Conservation (phyloP, 2,329 filamentous ascomycete species). For the Fusarium verrucosum region DNA sequence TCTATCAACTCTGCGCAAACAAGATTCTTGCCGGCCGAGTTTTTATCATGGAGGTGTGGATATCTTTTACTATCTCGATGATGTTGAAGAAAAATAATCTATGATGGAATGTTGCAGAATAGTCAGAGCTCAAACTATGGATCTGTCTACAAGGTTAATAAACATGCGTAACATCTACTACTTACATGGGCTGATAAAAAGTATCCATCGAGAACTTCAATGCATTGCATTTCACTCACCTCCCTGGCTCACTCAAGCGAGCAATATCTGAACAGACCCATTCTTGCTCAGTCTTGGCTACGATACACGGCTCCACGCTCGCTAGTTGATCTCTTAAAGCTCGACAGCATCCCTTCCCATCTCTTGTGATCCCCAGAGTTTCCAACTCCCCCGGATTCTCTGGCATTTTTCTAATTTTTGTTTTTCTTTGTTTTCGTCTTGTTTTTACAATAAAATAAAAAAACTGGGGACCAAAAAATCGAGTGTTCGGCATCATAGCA, state of each 20-base stretch:
- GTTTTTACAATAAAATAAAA: background rate
- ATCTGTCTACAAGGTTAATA: no score
- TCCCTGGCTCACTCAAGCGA: slow-evolving; percentile 31
- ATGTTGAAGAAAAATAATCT: background rate
- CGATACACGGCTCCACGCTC: slow-evolving; percentile 19
- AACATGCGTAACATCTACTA: background rate
- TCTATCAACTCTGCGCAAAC: slow-evolving; percentile 12
- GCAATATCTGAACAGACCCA: slow-evolving; percentile 41
- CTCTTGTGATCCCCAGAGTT: slow-evolving; percentile 31
- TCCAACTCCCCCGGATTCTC: slow-evolving; percentile 29
- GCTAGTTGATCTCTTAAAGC: slow-evolving; percentile 41
- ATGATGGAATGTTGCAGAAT: slow-evolving; percentile 2
- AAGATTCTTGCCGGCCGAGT: slow-evolving; percentile 4
- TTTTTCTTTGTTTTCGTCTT: background rate
- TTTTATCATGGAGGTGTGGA: slow-evolving; percentile 12
- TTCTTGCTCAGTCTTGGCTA: slow-evolving; percentile 35
- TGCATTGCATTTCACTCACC: slow-evolving; percentile 17
- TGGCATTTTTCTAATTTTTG: slow-evolving; percentile 7
- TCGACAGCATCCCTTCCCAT: slow-evolving; percentile 36
- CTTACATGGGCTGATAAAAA: background rate
- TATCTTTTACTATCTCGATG: background rate
- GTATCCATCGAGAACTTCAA: background rate
- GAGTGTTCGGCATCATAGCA: slow-evolving; percentile 7
- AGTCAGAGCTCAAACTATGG: background rate
- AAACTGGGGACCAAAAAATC: background rate